Evolutionary conservation across 2,329 filamentous ascomycete genomes (phyloP).

Genomic region (Dothistroma septosporum): DNA sequence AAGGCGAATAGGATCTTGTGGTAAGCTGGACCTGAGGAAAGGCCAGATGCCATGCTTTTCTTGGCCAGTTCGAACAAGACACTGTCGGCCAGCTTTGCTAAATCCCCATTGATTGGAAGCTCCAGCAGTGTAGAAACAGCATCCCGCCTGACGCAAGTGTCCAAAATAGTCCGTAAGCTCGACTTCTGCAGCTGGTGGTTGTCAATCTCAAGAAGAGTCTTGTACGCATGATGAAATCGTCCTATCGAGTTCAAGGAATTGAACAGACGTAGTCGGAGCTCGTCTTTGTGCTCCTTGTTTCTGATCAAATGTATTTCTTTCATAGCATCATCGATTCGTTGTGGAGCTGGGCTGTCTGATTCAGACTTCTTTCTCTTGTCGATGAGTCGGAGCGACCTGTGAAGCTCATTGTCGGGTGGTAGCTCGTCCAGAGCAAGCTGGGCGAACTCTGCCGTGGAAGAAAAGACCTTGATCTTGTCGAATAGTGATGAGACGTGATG

Average conservation of each 20-base stretch:
- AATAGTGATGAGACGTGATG: conserved; percentile 79
- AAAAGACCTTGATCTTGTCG: conserved; percentile 70
- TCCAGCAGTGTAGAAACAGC: conserved; percentile 52
- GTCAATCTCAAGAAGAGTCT: conserved; percentile 68
- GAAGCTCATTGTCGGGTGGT: conserved; percentile 24
- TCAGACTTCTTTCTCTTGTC: conserved; percentile 28
- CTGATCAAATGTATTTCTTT: conserved; percentile 35
- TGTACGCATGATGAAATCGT: conserved; percentile 78
- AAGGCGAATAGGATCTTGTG: conserved; percentile 90
- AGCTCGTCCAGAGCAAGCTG: conserved; percentile 38
- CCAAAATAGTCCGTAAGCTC: conserved; percentile 64
- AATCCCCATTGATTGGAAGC: conserved; percentile 68
- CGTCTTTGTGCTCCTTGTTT: conserved; percentile 48
- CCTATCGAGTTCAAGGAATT: conserved; percentile 73
- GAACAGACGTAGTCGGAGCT: conserved; percentile 81
- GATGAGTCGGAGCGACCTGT: conserved; percentile 22
- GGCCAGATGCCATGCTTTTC: conserved; percentile 47
- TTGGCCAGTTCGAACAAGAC: conserved; percentile 70
- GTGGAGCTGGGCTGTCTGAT: conserved; percentile 28
- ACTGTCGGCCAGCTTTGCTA: conserved; percentile 74
- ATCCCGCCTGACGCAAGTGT: conserved; percentile 35
- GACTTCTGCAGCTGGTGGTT: conserved; percentile 64
- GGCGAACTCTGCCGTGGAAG: conserved; percentile 80
- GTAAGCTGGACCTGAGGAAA: conserved; percentile 56
- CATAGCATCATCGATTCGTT: conserved; percentile 27